A percentile compares a stretch with the other conserved stretches of the same genome.
phyloP scores from a whole-genome alignment of 2,329 filamentous ascomycete species.

The Arthrobotrys iridis region DNA sequence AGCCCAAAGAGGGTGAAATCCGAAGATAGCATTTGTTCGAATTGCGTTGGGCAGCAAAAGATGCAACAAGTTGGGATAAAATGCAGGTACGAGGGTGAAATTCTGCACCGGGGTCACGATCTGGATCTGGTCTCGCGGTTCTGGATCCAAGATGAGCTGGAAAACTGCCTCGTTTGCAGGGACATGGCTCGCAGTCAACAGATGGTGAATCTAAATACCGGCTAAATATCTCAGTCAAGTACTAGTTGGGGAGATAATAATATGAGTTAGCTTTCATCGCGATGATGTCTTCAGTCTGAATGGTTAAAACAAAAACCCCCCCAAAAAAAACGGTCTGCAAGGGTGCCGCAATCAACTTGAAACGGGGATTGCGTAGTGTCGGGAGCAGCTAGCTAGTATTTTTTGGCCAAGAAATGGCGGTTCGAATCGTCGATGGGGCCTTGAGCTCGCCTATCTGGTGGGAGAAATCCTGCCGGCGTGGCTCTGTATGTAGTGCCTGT shows the following conservation, averaged over 20 bases:
- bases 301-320: neutral
- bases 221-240: neutral
- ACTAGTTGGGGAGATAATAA: neutral
- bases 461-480: neutral
- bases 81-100: neutral
- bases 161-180: neutral
- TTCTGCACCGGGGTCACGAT: neutral
- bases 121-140: no score
- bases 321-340: neutral
- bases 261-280: no score
- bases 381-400: neutral
- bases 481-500: neutral
- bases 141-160: neutral
- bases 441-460: conserved; percentile 21
- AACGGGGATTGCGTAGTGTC: conserved; percentile 46
- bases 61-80: neutral
- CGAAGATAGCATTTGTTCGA: no score
- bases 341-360: conserved; percentile 38
- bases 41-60: neutral
- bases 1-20: no score
- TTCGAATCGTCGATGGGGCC: neutral
- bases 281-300: neutral
- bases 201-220: neutral
- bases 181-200: neutral
- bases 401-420: conserved; percentile 12